Conservation (phyloP, 1,284 basidiomycete genomes). For the Marasmius tenuissimus region DNA sequence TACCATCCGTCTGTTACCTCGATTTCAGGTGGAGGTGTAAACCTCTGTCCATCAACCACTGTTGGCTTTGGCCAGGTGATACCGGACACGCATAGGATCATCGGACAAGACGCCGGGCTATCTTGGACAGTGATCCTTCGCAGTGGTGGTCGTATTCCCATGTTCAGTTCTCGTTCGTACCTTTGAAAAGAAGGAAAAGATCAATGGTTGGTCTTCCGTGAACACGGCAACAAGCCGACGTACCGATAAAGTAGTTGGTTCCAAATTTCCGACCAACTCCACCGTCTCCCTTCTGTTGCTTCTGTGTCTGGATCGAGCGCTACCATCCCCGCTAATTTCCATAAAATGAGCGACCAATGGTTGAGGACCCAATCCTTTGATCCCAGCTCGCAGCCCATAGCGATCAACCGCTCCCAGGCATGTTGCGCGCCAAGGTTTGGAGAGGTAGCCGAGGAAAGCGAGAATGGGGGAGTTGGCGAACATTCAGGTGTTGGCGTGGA, state of each 20-base stretch:
- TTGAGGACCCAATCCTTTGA: conserved; percentile 86
- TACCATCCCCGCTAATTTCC: conserved; percentile 91
- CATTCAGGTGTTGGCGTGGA: conserved; percentile 18
- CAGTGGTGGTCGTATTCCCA: conserved; percentile 78
- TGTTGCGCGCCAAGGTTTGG: conserved; percentile 48
- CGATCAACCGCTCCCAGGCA: conserved; percentile 52
- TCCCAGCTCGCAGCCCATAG: conserved; percentile 58
- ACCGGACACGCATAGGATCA: conserved; percentile 84
- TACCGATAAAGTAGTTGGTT: conserved; percentile 87
- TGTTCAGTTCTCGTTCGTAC: conserved; percentile 88
- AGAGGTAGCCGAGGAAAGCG: conserved; percentile 16
- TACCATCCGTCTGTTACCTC: conserved; percentile 99
- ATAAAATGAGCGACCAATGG: conserved; percentile 88
- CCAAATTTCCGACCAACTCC: conserved; percentile 81
- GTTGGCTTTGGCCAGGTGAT: conserved; percentile 53
- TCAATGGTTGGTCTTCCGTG: background rate
- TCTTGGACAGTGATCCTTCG: conserved; percentile 79
- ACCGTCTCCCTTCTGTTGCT: conserved; percentile 45
- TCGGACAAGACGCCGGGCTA: conserved; percentile 66
- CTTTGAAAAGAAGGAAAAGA: conserved; percentile 36
- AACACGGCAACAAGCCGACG: conserved; percentile 16
- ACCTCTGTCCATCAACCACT: conserved; percentile 39
- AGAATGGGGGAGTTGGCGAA: conserved; percentile 20
- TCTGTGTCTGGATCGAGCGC: conserved; percentile 69
- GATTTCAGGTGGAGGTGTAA: conserved; percentile 52